Evolutionary conservation across 1,284 basidiomycete genomes (phyloP).

Genomic region (Tilletia indica): DNA sequence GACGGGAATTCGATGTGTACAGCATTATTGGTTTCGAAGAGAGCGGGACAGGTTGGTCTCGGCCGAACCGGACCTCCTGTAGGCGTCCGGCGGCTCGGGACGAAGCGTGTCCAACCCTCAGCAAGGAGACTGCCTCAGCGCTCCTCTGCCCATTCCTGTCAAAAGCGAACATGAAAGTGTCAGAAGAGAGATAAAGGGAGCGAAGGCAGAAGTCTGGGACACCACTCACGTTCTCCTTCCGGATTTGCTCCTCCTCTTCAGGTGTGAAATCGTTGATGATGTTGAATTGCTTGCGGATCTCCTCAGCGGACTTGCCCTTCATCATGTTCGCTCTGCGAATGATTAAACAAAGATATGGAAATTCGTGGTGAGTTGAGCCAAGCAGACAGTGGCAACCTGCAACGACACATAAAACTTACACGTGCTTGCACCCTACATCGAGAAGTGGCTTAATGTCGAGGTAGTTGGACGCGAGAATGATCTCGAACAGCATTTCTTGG

Average conservation of each 20-base stretch:
- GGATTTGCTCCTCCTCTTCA: constrained; percentile 99
- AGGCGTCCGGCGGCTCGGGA: too few species aligned
- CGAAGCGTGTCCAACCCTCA: background rate
- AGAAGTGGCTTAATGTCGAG: constrained; percentile 98
- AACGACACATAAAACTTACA: constrained; percentile 57
- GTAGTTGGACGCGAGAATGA: constrained; percentile 99
- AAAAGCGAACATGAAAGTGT: background rate
- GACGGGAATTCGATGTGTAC: too few species aligned
- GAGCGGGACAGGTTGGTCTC: too few species aligned
- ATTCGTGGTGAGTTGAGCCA: too few species aligned
- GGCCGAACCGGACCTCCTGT: too few species aligned
- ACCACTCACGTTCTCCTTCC: constrained; percentile 82
- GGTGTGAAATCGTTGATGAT: constrained; percentile 80
- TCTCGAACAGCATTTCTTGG: constrained; percentile 97
- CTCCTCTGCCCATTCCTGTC: constrained; percentile 54
- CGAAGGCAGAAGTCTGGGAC: background rate
- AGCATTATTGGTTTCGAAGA: too few species aligned
- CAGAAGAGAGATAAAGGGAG: background rate
- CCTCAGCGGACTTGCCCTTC: constrained; percentile 94
- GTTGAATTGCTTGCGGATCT: constrained; percentile 94
- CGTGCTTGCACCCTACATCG: constrained; percentile 99
- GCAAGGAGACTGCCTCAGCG: constrained; percentile 27
- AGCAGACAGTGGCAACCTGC: background rate
- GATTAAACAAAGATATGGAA: constrained; percentile 9
- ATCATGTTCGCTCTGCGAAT: constrained; percentile 86